These are phyloP conservation scores for Lanmaoa pseudosensibilis DNA, from an alignment of 768 basidiomycete species.

Conservation along the genomic window DNA sequence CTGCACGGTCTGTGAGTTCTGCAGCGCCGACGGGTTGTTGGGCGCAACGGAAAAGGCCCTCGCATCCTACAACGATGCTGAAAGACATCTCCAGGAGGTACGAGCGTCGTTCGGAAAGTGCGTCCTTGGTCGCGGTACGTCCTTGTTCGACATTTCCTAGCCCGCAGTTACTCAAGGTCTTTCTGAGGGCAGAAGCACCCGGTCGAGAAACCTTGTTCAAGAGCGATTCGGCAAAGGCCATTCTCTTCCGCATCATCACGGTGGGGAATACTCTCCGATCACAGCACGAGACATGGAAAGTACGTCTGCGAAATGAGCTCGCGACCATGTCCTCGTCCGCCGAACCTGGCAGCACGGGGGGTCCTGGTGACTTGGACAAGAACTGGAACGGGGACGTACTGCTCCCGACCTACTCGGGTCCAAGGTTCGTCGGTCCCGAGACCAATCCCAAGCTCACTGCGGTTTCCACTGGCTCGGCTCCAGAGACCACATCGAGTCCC, in stretches of 20 bases:
- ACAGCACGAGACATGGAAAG: constrained; percentile 13
- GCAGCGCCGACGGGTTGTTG: constrained; percentile 5
- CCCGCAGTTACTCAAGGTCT: background rate
- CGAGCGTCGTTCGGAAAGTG: constrained; percentile 7
- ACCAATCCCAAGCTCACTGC: background rate
- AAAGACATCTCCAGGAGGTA: constrained; percentile 3
- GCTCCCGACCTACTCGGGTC: background rate
- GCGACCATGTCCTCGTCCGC: background rate
- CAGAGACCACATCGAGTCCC: background rate
- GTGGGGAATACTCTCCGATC: constrained; percentile 17
- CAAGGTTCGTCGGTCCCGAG: background rate
- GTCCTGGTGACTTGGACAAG: background rate
- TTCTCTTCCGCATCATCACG: constrained; percentile 6
- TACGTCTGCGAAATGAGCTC: constrained; percentile 12
- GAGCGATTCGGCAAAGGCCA: constrained; percentile 7
- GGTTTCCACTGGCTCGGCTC: background rate
- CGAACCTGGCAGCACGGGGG: background rate
- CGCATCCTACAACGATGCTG: constrained; percentile 2
- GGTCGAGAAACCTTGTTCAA: constrained; percentile 2
- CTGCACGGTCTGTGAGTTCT: constrained; percentile 16
- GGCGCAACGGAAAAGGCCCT: constrained; percentile 7
- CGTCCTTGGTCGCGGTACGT: background rate
- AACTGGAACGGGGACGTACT: background rate
- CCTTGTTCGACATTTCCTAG: background rate
- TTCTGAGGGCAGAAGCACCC: constrained; percentile 1